phyloP scores from a whole-genome alignment of 208 protist species.

The Tritrichomonas foetus region DNA sequence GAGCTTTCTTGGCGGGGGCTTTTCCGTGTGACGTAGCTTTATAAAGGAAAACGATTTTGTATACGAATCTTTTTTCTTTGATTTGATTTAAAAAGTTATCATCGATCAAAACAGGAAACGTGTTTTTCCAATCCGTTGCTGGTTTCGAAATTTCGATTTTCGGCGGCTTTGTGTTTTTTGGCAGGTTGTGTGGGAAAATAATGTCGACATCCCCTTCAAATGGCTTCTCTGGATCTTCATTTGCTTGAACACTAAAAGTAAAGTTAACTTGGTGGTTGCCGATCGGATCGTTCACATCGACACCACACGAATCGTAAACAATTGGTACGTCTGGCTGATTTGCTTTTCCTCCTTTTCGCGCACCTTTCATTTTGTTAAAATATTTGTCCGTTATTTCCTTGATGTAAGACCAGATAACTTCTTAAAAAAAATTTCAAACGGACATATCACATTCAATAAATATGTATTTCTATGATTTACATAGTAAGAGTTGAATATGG shows the following conservation, averaged over 20 bases:
- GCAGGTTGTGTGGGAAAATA: background rate
- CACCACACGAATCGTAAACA: background rate
- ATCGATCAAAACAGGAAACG: background rate
- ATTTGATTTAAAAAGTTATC: conserved; percentile 10
- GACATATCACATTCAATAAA: too few relatives aligned
- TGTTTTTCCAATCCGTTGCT: background rate
- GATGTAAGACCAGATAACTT: too few relatives aligned
- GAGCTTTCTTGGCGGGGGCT: background rate
- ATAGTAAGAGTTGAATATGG: too few relatives aligned
- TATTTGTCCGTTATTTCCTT: too few relatives aligned
- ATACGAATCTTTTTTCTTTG: background rate
- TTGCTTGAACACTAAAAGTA: background rate
- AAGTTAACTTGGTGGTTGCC: conserved; percentile 28
- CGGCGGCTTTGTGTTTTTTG: background rate
- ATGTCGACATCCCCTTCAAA: conserved; percentile 13
- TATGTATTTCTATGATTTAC: too few relatives aligned
- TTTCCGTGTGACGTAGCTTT: background rate
- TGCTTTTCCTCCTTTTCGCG: background rate
- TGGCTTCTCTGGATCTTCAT: conserved; percentile 11
- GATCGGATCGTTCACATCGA: background rate
- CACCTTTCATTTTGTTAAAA: background rate
- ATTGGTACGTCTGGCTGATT: background rate
- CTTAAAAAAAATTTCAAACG: too few relatives aligned
- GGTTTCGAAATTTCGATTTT: background rate
- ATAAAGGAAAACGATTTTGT: background rate